Base-by-base conservation (phyloP, 768 basidiomycete genomes). In the Phaffia australis region DNA sequence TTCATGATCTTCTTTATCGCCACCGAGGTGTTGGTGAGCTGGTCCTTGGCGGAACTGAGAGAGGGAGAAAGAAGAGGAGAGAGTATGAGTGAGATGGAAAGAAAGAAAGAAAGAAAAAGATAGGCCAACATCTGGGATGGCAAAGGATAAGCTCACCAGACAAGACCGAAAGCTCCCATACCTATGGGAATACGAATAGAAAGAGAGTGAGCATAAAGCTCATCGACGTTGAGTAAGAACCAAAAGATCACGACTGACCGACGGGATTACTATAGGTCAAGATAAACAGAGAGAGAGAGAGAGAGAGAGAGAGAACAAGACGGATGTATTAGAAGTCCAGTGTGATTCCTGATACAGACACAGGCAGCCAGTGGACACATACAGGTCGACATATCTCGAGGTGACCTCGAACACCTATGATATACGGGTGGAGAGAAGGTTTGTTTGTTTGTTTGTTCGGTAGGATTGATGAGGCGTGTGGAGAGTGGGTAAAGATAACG, bases 1-100 rank as follows among this genome's bases (percentile, higher is more conserved):
- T 99, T 99, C 94, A 98, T 98, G 81, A 98, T 99, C 85, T 98
- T 98, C 84, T 99, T 99, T 81, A 99, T 93, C 74, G 95, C 95
- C 65, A 94, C 93, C 21, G 89, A 88, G 56, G 90, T 84, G 51
- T 85, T 87, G 11, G 91, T 94, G 63, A 98, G 83, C 77, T 97
- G 93, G 76, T 94, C 89, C 77, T 92, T 93, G 46, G 90, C 87
- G 21, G 91, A 93, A 73, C 92, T 94, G 71, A 29, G 25, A 18
- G 23, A 27, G 50, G 69, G 60, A 32, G 42, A 8, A 60, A 61
- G 63, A 49, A 58, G 19, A 19, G 69, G 63, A 42, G 14, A 46
- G 67, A 29, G 21, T 32, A 49, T 48, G 54, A 61, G 58, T 46
- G 15, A 60, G 19, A 9, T 32, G 27, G 52, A 64, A 60, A 54